phyloP scores from a whole-genome alignment of 768 basidiomycete species.

The Tylopilus felleus region DNA sequence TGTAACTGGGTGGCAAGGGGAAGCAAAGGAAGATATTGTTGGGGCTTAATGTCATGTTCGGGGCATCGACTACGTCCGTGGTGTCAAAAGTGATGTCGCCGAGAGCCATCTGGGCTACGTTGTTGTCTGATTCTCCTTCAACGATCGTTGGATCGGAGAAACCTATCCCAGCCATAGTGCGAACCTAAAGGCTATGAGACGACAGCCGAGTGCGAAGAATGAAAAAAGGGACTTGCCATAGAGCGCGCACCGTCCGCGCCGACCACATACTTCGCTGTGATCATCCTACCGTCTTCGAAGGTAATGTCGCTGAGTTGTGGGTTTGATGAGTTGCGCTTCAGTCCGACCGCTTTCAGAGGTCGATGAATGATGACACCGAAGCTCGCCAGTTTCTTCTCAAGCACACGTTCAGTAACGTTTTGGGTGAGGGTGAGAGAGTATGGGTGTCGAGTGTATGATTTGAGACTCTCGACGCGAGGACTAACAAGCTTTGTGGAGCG shows the following conservation, averaged over 20 bases:
- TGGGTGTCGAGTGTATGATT: slow-evolving; percentile 40
- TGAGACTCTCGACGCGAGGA: not conserved
- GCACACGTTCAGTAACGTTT: slow-evolving; percentile 11
- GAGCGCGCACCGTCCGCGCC: slow-evolving; percentile 46
- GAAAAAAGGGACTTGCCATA: not conserved
- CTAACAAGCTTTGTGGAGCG: slow-evolving; percentile 8
- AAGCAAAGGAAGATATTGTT: slow-evolving; percentile 35
- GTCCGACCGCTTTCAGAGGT: not conserved
- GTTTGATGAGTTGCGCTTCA: not conserved
- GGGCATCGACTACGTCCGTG: not conserved
- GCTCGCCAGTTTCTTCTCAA: slow-evolving; percentile 24
- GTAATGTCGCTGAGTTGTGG: not conserved
- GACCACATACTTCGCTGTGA: not conserved
- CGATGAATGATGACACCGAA: slow-evolving; percentile 24
- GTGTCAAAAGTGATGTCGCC: slow-evolving; percentile 42
- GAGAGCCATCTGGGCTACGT: slow-evolving; percentile 39
- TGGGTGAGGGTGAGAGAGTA: slow-evolving; percentile 22
- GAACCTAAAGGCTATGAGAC: slow-evolving; percentile 33
- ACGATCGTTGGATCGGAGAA: slow-evolving; percentile 31
- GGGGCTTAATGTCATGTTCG: slow-evolving; percentile 3
- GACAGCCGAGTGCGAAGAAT: not conserved
- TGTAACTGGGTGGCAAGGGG: slow-evolving; percentile 34
- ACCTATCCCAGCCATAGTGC: slow-evolving; percentile 37
- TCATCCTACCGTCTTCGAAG: not conserved
- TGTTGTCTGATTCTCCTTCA: slow-evolving; percentile 21